Evolutionary conservation across 495 filamentous ascomycete species (phyloP), one percentile per base, ranked within the genome.

Genomic region (Trichoderma orchidacearum): DNA sequence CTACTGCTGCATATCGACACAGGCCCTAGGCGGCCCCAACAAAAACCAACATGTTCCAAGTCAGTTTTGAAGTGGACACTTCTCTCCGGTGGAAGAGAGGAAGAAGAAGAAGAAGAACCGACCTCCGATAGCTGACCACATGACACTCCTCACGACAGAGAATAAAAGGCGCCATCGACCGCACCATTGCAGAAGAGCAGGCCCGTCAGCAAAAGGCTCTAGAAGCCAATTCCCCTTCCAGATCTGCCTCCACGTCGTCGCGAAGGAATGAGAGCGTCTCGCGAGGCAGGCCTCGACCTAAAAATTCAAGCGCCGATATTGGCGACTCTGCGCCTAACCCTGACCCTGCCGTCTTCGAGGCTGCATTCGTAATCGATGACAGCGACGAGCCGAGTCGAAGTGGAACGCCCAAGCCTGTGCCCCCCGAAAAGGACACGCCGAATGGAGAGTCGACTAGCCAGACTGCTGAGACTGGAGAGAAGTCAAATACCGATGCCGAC

Each of bases 151-250:
- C 17, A 17, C 27, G 34, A 38, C 66, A 95, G 89, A 85, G 89
- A 71, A 69, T 95, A 63, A 90, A 89, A 75, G 86, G 85, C 59
- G 86, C 86, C 53, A 87, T 95, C 63, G 89, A 95, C 65, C 82
- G 82, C 60, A 82, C 84, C 61, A 90, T 95, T 59, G 86, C 89
- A 61, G 87, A 95, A 72, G 90, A 95, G 75, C 88, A 93, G 70
- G 86, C 87, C 55, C 83, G 88, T 51, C 83, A 87, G 62, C 41
- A 48, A 27, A 78, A 76, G 62, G 69, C 83, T 36, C 41, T 25
- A 25, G 41, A 48, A 23, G 32, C 13, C 9, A 35, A 60, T 31
- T 59, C 65, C n/a, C 59, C 64, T 17, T 30, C 72, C 71, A 30
- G 76, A 54, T 59, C 68, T 13, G 74, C 75, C 32, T 62, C 77